Conservation (phyloP, 352 stramenopile species). For the Thalassiosira gravida region DNA sequence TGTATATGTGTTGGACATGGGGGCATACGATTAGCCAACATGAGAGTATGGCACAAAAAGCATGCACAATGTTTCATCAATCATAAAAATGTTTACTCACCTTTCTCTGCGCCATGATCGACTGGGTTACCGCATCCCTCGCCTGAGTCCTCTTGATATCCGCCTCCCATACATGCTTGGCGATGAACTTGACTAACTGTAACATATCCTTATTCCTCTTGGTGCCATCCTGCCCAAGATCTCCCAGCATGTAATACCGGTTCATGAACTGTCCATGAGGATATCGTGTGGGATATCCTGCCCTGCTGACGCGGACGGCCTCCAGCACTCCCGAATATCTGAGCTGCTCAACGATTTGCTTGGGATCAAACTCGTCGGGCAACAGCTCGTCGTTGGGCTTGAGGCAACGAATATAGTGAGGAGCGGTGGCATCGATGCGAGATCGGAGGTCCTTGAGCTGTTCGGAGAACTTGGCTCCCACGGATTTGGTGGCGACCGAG, state of each 20-base stretch:
- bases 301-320: slow-evolving; percentile 91
- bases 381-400: slow-evolving; percentile 93
- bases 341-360: slow-evolving; percentile 92
- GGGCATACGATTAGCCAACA: background rate
- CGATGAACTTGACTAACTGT: slow-evolving; percentile 42
- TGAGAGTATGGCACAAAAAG: background rate
- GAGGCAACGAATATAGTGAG: slow-evolving; percentile 93
- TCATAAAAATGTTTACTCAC: slow-evolving; percentile 6
- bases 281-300: slow-evolving; percentile 92
- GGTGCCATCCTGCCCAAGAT: slow-evolving; percentile 43
- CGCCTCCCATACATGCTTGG: slow-evolving; percentile 78
- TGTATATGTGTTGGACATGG: slow-evolving; percentile 1
- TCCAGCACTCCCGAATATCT: slow-evolving; percentile 92
- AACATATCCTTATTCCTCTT: slow-evolving; percentile 50
- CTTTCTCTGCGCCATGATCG: slow-evolving; percentile 8
- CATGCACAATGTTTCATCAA: background rate
- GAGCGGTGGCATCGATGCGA: slow-evolving; percentile 89
- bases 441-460: slow-evolving; percentile 90
- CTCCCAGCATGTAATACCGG: slow-evolving; percentile 64
- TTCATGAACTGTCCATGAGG: slow-evolving; percentile 89
- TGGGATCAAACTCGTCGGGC: slow-evolving; percentile 85
- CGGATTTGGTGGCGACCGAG: slow-evolving; percentile 17
- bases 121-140: slow-evolving; percentile 25
- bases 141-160: slow-evolving; percentile 62
- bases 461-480: slow-evolving; percentile 87